Base-by-base conservation (phyloP, 1,139 yeast genomes). In the Starmera stellimalicola region DNA sequence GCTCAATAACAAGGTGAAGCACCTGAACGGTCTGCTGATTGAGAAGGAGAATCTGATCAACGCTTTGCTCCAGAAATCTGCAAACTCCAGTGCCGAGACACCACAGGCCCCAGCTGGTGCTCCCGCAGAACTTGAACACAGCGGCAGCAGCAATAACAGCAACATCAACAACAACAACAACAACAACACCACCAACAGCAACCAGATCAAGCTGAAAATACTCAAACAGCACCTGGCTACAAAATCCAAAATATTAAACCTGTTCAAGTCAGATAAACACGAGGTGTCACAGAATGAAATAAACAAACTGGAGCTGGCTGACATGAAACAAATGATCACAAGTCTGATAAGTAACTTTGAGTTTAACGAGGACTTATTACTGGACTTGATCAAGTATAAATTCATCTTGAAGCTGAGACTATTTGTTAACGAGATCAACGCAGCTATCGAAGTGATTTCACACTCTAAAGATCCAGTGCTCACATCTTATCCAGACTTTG, bases 1-100 rank as follows among this genome's bases (percentile, higher is more conserved):
- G 32, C 58, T 78, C 17, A 55, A 60, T 18, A 45, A 51, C 5
- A 73, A 74, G 19, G 56, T 78, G n/a, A 53, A 54, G 6, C 42
- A 46, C 1, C 50, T 70, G 10, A 57, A 60, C 33, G 37, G 43
- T 2, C 46, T 54, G 8, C 41, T 62, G 26, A 48, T 46, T 5
- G 47, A 50, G 4, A 62, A 60, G 33, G 55, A 53, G 33, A 37
- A 29, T 14, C 42, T 46, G 6, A 51, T 68, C 7, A 47, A 44
- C 8, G 55, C 55, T 7, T 44, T 63, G n/a, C 58, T 58, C 26
- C 47, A 45, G n/a, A 54, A 59, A 23, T 63, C 62, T 39, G 50
- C 48, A 18, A 52, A 55, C 27, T 44, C 66, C 30, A 49, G 51
- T 35, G n/a, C 9, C 6, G 25, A 22, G 12, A 14, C 12, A 22